These are phyloP conservation scores for Phytophthora quininea DNA, from an alignment of 352 stramenopile species.

Conservation along the genomic window DNA sequence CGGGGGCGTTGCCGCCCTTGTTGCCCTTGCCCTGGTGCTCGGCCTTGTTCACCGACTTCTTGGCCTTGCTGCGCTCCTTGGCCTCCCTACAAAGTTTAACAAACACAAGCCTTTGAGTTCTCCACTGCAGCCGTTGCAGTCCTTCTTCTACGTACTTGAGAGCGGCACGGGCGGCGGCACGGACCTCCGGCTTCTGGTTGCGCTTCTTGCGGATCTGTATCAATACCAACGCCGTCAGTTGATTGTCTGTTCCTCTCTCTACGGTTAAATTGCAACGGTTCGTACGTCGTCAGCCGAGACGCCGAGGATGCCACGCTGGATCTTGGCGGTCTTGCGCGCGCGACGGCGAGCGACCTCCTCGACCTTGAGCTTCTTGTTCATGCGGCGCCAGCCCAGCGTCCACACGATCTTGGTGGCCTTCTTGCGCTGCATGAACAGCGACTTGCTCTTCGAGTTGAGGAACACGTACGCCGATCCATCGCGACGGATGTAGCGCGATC, in stretches of 20 bases:
- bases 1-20: constrained; percentile 73
- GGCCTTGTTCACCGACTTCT: constrained; percentile 70
- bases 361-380: constrained; percentile 99
- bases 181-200: constrained; percentile 95
- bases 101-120: background rate
- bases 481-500: constrained; percentile 98
- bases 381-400: constrained; percentile 97
- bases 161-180: constrained; percentile 90
- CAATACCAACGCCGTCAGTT: background rate
- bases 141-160: constrained; percentile 80
- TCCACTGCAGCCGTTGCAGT: no score
- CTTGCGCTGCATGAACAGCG: constrained; percentile 98
- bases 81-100: constrained; percentile 54
- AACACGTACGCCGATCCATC: constrained; percentile 97
- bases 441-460: constrained; percentile 97
- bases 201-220: constrained; percentile 97
- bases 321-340: constrained; percentile 95
- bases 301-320: constrained; percentile 97
- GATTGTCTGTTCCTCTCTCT: background rate
- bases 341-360: constrained; percentile 85
- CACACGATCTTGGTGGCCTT: constrained; percentile 99
- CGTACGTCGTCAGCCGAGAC: constrained; percentile 94
- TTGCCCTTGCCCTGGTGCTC: constrained; percentile 63
- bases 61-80: constrained; percentile 90
- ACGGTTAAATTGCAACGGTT: constrained; percentile 1